Evolutionary conservation across 306 rosid species (phyloP).

Genomic region (Cicer judaicum): DNA sequence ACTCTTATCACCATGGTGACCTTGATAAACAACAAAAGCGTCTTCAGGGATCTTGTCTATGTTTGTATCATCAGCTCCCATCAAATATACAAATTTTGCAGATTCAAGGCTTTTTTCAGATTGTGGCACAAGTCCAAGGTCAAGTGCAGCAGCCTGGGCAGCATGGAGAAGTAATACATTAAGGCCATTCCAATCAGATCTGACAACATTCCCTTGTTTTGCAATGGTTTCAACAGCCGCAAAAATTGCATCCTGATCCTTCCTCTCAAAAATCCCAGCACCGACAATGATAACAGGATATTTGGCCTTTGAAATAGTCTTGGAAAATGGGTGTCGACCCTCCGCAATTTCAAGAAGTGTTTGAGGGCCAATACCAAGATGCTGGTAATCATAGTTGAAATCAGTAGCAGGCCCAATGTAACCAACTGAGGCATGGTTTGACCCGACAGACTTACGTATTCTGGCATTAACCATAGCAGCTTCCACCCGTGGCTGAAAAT

Average conservation of each 20-base stretch:
- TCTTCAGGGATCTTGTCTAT: constrained; percentile 72
- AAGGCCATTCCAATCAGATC: constrained; percentile 94
- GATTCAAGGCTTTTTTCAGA: constrained; percentile 75
- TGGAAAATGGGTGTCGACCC: constrained; percentile 76
- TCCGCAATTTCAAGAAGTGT: constrained; percentile 86
- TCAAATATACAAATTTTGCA: constrained; percentile 87
- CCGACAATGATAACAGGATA: constrained; percentile 87
- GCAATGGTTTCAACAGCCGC: constrained; percentile 73
- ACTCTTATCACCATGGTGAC: constrained; percentile 90
- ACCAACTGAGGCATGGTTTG: constrained; percentile 85
- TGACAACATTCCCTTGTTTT: constrained; percentile 62
- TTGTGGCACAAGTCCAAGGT: constrained; percentile 96
- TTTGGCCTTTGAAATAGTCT: constrained; percentile 73
- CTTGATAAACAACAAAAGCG: constrained; percentile 97
- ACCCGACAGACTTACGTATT: constrained; percentile 81
- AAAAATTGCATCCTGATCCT: constrained; percentile 86
- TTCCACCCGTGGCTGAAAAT: constrained; percentile 92
- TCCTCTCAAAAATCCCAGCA: constrained; percentile 83
- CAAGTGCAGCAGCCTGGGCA: constrained; percentile 98
- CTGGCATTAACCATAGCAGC: constrained; percentile 99
- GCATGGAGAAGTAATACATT: constrained; percentile 93
- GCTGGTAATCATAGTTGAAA: constrained; percentile 78
- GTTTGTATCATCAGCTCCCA: constrained; percentile 96
- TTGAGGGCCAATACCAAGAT: constrained; percentile 88
- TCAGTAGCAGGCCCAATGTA: constrained; percentile 86